Percentiles rank a stretch among this genome's conserved stretches.
phyloP scores from a whole-genome alignment of 768 basidiomycete species.

The Auricularia heimuer region DNA sequence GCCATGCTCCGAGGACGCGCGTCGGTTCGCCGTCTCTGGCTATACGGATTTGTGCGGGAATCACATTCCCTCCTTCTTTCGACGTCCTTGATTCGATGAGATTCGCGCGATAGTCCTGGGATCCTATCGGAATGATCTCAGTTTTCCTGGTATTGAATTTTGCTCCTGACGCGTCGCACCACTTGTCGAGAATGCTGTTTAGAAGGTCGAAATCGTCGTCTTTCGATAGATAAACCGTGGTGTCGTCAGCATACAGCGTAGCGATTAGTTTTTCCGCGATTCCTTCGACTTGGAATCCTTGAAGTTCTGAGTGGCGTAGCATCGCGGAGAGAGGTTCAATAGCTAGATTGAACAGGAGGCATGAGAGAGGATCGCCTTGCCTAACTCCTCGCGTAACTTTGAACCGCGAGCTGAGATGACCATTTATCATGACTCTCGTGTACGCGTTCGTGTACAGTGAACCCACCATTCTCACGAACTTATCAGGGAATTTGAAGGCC shows the following conservation, averaged over 20 bases:
- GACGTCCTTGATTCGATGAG: not conserved
- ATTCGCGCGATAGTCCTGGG: conserved; percentile 9
- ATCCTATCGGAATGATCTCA: not conserved
- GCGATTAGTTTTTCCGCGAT: conserved; percentile 16
- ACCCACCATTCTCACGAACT: conserved; percentile 15
- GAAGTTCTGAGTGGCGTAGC: not conserved
- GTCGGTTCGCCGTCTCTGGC: conserved; percentile 3
- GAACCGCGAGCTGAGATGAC: not conserved
- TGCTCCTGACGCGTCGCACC: conserved; percentile 32
- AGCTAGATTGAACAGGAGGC: conserved; percentile 15
- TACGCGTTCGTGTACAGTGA: conserved; percentile 10
- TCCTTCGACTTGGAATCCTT: not conserved
- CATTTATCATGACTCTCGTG: conserved; percentile 12
- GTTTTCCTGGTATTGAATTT: conserved; percentile 26
- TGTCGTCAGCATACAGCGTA: conserved; percentile 34
- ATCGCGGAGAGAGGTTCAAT: conserved; percentile 14
- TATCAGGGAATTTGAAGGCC: conserved; percentile 8
- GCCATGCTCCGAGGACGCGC: conserved; percentile 24
- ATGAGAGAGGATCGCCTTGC: conserved; percentile 17
- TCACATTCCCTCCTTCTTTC: not conserved
- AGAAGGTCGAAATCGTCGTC: conserved; percentile 21
- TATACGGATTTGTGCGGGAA: not conserved
- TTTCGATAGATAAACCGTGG: conserved; percentile 25
- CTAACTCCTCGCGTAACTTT: conserved; percentile 13
- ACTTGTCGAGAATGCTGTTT: conserved; percentile 19